Evolutionary conservation across 2,329 filamentous ascomycete genomes (phyloP).

Genomic region (Dactylellina sp.): DNA sequence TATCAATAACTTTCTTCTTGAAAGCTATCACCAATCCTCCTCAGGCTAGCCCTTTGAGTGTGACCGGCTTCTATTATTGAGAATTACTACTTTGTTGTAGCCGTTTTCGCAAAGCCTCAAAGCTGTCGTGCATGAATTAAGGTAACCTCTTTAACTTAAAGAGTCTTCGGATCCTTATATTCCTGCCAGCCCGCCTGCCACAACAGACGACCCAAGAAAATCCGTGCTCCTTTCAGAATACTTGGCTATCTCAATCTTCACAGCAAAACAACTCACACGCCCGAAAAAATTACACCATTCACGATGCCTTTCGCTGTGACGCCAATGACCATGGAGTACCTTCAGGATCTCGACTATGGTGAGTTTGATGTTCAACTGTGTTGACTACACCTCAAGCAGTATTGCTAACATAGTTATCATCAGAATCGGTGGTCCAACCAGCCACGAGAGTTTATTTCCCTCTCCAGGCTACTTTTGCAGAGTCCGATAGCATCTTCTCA

Average conservation of each 20-base stretch:
- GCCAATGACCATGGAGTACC: constrained; percentile 56
- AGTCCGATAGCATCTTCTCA: constrained; percentile 53
- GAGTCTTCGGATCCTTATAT: constrained; percentile 41
- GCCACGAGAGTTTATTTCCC: constrained; percentile 53
- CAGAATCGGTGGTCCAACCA: constrained; percentile 54
- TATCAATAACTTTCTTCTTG: constrained; percentile 40
- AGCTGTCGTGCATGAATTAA: constrained; percentile 38
- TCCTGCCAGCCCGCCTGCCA: constrained; percentile 22
- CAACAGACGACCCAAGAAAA: constrained; percentile 34
- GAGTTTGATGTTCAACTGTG: constrained; percentile 8
- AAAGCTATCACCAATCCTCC: constrained; percentile 23
- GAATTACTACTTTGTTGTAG: constrained; percentile 54
- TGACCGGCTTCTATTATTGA: constrained; percentile 27
- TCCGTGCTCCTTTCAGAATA: constrained; percentile 17
- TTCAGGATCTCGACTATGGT: constrained; percentile 56
- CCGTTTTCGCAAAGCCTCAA: constrained; percentile 33
- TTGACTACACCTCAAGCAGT: not conserved
- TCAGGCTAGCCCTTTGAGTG: constrained; percentile 54
- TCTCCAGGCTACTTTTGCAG: constrained; percentile 52
- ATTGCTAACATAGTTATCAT: constrained; percentile 23
- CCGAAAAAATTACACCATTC: constrained; percentile 10
- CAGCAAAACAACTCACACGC: constrained; percentile 10
- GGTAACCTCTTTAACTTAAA: constrained; percentile 19
- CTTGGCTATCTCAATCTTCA: constrained; percentile 9
- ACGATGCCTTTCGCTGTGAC: constrained; percentile 55